These are phyloP conservation scores for Calocera viscosa DNA, from an alignment of 768 basidiomycete species.

Conservation along the genomic window DNA sequence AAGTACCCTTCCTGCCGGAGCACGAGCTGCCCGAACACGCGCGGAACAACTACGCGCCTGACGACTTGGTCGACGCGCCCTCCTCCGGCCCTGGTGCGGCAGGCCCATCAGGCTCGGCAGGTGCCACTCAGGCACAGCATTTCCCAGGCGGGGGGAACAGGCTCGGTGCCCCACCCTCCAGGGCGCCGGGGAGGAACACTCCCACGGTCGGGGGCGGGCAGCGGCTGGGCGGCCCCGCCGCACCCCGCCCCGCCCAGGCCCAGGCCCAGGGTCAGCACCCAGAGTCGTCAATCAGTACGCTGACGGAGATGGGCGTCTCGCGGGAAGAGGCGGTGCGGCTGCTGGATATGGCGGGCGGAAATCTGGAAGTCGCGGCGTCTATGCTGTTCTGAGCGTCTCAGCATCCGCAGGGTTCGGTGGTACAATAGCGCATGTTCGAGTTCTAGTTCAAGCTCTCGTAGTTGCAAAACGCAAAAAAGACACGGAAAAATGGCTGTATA, in stretches of 20 bases:
- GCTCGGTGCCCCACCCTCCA: constrained; percentile 38
- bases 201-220: constrained; percentile 6
- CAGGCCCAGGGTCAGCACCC: constrained; percentile 29
- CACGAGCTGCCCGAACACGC: constrained; percentile 87
- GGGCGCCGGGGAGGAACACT: background rate
- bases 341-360: constrained; percentile 69
- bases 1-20: constrained; percentile 80
- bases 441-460: too few relatives aligned
- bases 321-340: constrained; percentile 65
- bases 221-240: background rate
- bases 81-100: constrained; percentile 15
- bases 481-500: background rate
- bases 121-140: constrained; percentile 20
- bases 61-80: constrained; percentile 20
- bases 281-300: constrained; percentile 48
- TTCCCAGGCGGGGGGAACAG: constrained; percentile 65
- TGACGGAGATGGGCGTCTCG: constrained; percentile 67
- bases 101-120: constrained; percentile 18
- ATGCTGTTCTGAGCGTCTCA: constrained; percentile 45
- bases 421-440: too few relatives aligned
- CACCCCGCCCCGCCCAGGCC: constrained; percentile 14
- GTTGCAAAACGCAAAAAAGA: background rate
- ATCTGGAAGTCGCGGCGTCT: constrained; percentile 78
- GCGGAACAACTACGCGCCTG: constrained; percentile 31
- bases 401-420: too few relatives aligned